These are phyloP conservation scores for Populus euphratica DNA, from an alignment of 345 rosid species.

Conservation along the genomic window DNA sequence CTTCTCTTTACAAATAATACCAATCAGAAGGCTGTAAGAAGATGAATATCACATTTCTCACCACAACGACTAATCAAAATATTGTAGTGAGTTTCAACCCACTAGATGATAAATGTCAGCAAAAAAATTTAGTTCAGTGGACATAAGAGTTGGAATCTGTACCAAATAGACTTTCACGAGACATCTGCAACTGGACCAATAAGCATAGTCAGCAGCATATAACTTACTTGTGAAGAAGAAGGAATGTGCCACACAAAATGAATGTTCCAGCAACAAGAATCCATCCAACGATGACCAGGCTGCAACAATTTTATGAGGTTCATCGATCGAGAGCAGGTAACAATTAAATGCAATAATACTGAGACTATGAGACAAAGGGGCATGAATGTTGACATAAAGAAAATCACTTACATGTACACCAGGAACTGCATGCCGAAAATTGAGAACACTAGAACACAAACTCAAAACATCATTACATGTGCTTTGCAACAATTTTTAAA, in stretches of 20 bases:
- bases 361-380: neutral
- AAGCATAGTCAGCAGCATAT: neutral
- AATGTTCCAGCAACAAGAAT: conserved; percentile 83
- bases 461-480: neutral
- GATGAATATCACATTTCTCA: too few relatives aligned
- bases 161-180: neutral
- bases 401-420: conserved; percentile 67
- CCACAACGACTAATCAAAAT: neutral
- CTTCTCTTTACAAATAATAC: neutral
- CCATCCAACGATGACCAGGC: conserved; percentile 88
- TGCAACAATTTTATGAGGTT: conserved; percentile 31
- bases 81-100: neutral
- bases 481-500: neutral
- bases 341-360: neutral
- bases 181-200: neutral
- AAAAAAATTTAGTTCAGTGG: neutral
- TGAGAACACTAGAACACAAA: conserved; percentile 58
- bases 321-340: neutral
- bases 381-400: neutral
- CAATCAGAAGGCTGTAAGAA: neutral
- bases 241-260: conserved; percentile 80
- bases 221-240: conserved; percentile 84
- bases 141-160: neutral
- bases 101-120: neutral
- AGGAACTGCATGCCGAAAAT: conserved; percentile 71